These are phyloP conservation scores for Cicer yamashitae DNA, from an alignment of 306 rosid genomes.

Conservation along the genomic window DNA sequence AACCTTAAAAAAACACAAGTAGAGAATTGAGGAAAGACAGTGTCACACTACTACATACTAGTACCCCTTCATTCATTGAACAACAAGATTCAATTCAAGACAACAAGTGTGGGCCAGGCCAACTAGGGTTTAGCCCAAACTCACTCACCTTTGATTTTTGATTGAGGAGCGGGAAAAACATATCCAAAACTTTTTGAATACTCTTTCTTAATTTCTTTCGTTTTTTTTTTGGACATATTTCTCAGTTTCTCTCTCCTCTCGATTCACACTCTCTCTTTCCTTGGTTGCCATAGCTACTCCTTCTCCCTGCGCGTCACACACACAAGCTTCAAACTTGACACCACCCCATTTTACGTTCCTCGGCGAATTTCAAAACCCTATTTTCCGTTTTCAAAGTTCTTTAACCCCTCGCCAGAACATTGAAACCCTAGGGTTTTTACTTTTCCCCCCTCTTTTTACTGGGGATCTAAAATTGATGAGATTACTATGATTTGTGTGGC, in stretches of 20 bases:
- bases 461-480: conserved; percentile 24
- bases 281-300: conserved; percentile 1
- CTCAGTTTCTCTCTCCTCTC: conserved; percentile 4
- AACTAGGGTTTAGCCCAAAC: conserved; percentile 6
- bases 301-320: conserved; percentile 4
- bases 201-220: background rate
- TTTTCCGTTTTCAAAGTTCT: background rate
- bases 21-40: too few species aligned
- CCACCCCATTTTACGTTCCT: conserved; percentile 31
- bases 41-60: too few species aligned
- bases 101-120: background rate
- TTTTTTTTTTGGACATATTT: background rate
- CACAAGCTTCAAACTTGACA: conserved; percentile 34
- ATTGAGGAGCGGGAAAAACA: conserved; percentile 63
- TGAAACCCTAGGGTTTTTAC: conserved; percentile 54
- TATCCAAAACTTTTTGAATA: conserved; percentile 44
- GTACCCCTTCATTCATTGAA: too few species aligned
- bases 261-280: background rate
- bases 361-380: conserved; percentile 31
- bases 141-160: background rate
- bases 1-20: too few species aligned
- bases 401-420: conserved; percentile 4
- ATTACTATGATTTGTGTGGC: conserved; percentile 36
- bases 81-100: background rate
- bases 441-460: background rate